Base-by-base conservation (phyloP, 2,329 filamentous ascomycete species). In the Cadophora gregata region DNA sequence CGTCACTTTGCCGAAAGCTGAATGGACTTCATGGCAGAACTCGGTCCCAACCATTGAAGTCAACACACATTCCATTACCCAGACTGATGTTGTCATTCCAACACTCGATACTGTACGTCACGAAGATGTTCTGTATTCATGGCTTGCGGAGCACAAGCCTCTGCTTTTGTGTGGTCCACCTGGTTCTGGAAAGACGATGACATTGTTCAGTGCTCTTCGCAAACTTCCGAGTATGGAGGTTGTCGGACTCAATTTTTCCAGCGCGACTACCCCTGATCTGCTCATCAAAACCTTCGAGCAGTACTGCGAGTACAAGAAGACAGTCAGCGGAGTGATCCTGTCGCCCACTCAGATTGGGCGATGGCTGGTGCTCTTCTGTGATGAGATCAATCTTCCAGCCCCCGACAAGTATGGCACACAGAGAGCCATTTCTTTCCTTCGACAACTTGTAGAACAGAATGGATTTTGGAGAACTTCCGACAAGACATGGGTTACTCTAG, bases 131-230 rank as follows among this genome's bases (percentile, higher is more conserved):
- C 85, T 99, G 19, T 99, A 99, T 82, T 99, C 96, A 3, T 99
- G 96, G 96, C 88, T 99, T 53, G 96, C 96, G 19, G 96, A 99
- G 79, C 96, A 99, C 78, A 99, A 99, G 82, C 96, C 96, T 14
- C 84, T 99, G 21, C 84, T 99, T 62, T 90, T 99, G 19, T 99
- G 96, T 78, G 96, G 96, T 79, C 96, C 96, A 77, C 96, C 96
- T 66, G 96, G 96, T 82, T 99, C 96, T 61, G 96, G 96, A 84
- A 99, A 99, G 83, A 99, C 96, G 4, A 99, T 99, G 96, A 99
- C 96, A 12, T 84, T 99, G 14, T 99, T 99, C 83, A 97, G 95
- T 77, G 96, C 96, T 38, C 87, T 99, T 63, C 90, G 96, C 71
- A 99, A 99, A 80, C 84, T 99, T 66, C 95, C 95, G 3, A 97